A percentile compares a stretch with the other conserved stretches of the same genome.
phyloP scores from a whole-genome alignment of 2,329 filamentous ascomycete species.

The Fusarium sambucinum region DNA sequence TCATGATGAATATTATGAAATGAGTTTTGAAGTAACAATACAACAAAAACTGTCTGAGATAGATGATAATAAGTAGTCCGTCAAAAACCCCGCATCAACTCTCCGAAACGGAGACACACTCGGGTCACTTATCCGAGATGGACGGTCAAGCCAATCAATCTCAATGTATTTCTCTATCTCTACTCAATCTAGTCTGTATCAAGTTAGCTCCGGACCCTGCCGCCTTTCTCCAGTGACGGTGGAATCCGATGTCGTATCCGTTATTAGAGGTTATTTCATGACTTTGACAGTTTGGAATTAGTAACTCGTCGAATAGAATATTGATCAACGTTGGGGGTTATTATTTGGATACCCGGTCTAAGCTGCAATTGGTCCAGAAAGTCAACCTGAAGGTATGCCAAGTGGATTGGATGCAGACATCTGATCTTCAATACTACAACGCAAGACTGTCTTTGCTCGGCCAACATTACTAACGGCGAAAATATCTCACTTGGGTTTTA shows the following conservation, averaged over 20 bases:
- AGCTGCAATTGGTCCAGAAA: too few relatives aligned
- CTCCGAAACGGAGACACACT: constrained; percentile 7
- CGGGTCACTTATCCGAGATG: background rate
- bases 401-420: too few relatives aligned
- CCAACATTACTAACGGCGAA: background rate
- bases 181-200: background rate
- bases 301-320: too few relatives aligned
- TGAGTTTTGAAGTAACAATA: background rate
- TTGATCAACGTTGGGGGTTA: too few relatives aligned
- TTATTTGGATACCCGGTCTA: too few relatives aligned
- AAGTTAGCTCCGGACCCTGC: background rate
- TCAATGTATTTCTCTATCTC: background rate
- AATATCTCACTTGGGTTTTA: background rate
- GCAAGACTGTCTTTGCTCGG: background rate
- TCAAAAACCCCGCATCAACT: constrained; percentile 5
- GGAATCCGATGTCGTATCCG: background rate
- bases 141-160: background rate
- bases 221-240: background rate
- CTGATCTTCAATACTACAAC: too few relatives aligned
- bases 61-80: background rate
- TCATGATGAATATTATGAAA: constrained; percentile 1
- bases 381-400: too few relatives aligned
- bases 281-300: too few relatives aligned
- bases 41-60: background rate
- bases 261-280: too few relatives aligned